Percentiles rank a stretch among this genome's conserved stretches.
These are phyloP conservation scores for Camellia sinensis DNA, from an alignment of 148 eudicot genomes.

Conservation along the genomic window DNA sequence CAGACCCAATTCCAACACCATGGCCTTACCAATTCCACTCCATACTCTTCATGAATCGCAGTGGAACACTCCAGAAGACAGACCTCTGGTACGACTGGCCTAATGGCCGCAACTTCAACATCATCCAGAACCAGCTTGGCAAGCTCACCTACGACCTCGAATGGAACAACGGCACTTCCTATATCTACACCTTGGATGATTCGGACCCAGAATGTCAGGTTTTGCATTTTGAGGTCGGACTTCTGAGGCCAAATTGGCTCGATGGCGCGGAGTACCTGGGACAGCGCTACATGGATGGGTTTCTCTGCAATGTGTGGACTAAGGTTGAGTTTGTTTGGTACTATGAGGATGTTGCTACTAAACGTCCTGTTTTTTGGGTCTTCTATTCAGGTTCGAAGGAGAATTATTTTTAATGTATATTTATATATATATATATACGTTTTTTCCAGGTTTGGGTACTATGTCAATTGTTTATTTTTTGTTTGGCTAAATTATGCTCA, in stretches of 20 bases:
- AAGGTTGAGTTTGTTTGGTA: slow-evolving; percentile 19
- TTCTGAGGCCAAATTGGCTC: slow-evolving; percentile 21
- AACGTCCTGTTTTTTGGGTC: slow-evolving; percentile 16
- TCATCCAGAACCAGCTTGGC: slow-evolving; percentile 13
- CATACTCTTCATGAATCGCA: slow-evolving; percentile 28
- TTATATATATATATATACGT: too few species aligned
- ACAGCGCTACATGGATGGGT: slow-evolving; percentile 14
- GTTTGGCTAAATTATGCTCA: too few species aligned
- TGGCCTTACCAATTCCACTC: slow-evolving; percentile 37
- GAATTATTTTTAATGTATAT: too few species aligned
- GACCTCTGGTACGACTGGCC: slow-evolving; percentile 36
- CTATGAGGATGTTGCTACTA: slow-evolving; percentile 18
- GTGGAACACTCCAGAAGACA: slow-evolving; percentile 13
- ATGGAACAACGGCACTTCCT: slow-evolving; percentile 13
- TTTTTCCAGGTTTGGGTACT: too few species aligned
- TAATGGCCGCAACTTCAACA: slow-evolving; percentile 25
- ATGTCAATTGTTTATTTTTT: too few species aligned
- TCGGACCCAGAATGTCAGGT: slow-evolving; percentile 6
- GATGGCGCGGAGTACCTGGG: slow-evolving; percentile 20
- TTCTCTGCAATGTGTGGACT: slow-evolving; percentile 20
- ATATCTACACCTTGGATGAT: slow-evolving; percentile 1
- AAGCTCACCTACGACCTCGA: slow-evolving; percentile 15
- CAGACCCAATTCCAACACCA: slow-evolving; percentile 22
- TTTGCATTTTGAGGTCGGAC: not conserved
- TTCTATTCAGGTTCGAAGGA: slow-evolving; percentile 13